phyloP scores from a whole-genome alignment of 108 stramenopile species.

The Skeletonema grethae region DNA sequence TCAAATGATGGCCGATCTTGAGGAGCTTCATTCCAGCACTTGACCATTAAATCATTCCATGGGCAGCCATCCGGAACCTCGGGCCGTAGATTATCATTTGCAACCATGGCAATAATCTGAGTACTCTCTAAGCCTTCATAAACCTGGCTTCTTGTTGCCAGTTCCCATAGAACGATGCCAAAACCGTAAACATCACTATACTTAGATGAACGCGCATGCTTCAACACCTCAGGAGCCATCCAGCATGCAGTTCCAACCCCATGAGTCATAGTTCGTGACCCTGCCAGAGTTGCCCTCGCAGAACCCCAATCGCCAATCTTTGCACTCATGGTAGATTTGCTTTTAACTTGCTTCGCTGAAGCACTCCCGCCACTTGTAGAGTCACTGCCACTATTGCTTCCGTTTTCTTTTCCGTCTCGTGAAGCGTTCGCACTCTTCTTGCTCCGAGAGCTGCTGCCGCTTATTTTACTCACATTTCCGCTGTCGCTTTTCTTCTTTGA shows the following conservation, averaged over 20 bases:
- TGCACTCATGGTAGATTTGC: slow-evolving; percentile 75
- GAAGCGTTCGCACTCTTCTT: slow-evolving; percentile 4
- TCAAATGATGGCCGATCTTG: slow-evolving; percentile 82
- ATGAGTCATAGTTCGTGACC: slow-evolving; percentile 93
- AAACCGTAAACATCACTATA: slow-evolving; percentile 97
- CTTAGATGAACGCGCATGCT: slow-evolving; percentile 79
- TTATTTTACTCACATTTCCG: slow-evolving; percentile 21
- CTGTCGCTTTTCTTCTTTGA: slow-evolving; percentile 24
- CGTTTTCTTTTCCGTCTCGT: background rate
- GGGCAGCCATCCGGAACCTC: slow-evolving; percentile 85
- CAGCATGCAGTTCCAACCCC: slow-evolving; percentile 98
- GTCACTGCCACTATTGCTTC: slow-evolving; percentile 23
- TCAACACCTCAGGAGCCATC: slow-evolving; percentile 97
- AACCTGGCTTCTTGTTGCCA: slow-evolving; percentile 93
- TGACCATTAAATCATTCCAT: slow-evolving; percentile 93
- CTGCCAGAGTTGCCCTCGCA: slow-evolving; percentile 86
- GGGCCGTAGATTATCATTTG: slow-evolving; percentile 95
- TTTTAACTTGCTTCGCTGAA: slow-evolving; percentile 46
- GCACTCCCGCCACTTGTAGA: background rate
- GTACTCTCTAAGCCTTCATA: slow-evolving; percentile 91
- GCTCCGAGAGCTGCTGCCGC: slow-evolving; percentile 2
- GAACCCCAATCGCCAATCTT: slow-evolving; percentile 98
- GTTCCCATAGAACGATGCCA: slow-evolving; percentile 96
- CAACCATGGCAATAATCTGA: slow-evolving; percentile 95
- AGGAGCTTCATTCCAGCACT: slow-evolving; percentile 93